phyloP scores from a whole-genome alignment of 148 eudicot genomes.

The Vaccinium myrtillus region DNA sequence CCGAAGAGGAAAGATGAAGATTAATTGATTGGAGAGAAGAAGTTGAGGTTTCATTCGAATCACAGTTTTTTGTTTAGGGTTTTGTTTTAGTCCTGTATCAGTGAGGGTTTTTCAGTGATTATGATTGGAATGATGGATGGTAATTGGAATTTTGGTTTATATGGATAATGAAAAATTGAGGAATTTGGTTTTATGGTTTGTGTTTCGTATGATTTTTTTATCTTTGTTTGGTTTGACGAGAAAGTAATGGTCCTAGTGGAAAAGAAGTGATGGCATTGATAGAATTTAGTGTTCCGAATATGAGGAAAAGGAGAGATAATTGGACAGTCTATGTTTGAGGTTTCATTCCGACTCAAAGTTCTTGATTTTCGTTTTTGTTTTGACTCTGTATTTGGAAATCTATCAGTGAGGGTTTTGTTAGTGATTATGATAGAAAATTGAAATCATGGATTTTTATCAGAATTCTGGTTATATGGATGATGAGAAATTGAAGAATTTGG shows the following conservation, averaged over 20 bases:
- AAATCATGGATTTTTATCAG: neutral
- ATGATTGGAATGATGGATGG: neutral
- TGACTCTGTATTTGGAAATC: neutral
- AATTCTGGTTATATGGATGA: neutral
- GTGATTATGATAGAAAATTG: neutral
- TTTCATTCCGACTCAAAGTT: too few species aligned
- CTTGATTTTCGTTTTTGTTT: neutral
- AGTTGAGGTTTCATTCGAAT: neutral
- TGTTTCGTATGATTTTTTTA: neutral
- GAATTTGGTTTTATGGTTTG: neutral
- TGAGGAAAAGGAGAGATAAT: neutral
- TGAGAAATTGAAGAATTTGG: neutral
- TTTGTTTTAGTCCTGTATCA: too few species aligned
- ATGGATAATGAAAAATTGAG: neutral
- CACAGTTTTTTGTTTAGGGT: neutral
- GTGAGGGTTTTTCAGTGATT: neutral
- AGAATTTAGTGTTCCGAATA: neutral
- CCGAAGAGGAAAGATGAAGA: constrained; percentile 43
- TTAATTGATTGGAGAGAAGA: constrained; percentile 10
- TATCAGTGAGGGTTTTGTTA: neutral
- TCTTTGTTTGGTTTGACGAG: neutral
- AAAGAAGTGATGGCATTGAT: neutral
- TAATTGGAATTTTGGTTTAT: neutral
- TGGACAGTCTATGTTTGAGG: too few species aligned
- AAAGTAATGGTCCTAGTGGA: neutral